These are phyloP conservation scores for Ascochyta koolunga DNA, from an alignment of 2,329 filamentous ascomycete species.

Conservation along the genomic window DNA sequence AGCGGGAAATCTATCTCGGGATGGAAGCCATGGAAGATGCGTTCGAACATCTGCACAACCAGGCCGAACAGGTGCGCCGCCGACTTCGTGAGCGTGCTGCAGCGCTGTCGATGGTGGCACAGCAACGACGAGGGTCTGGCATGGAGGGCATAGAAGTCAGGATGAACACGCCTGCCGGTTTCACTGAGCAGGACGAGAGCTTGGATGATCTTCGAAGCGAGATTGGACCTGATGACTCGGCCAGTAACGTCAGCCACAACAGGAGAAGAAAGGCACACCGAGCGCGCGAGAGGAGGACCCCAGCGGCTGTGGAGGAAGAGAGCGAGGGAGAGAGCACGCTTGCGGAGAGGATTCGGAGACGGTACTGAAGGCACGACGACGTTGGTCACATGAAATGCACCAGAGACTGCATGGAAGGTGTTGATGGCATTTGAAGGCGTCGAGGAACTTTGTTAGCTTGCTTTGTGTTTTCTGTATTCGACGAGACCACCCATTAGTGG, in stretches of 20 bases:
- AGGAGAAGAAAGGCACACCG: conserved; percentile 70
- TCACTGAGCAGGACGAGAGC: conserved; percentile 40
- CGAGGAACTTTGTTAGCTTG: not conserved
- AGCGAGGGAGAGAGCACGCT: conserved; percentile 36
- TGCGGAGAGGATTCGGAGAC: conserved; percentile 37
- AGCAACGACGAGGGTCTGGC: conserved; percentile 59
- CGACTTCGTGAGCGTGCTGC: conserved; percentile 82
- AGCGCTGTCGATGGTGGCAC: conserved; percentile 71
- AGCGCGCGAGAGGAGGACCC: conserved; percentile 71
- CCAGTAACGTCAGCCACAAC: conserved; percentile 79
- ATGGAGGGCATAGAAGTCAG: conserved; percentile 50
- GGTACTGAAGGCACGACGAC: conserved; percentile 21
- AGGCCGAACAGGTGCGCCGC: conserved; percentile 79
- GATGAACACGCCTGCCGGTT: conserved; percentile 56
- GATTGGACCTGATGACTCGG: conserved; percentile 78
- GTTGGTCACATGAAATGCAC: not conserved
- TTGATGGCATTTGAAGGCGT: conserved; percentile 1
- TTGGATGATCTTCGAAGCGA: conserved; percentile 52
- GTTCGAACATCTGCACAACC: conserved; percentile 87
- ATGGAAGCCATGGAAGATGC: conserved; percentile 96
- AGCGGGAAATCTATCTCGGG: conserved; percentile 88
- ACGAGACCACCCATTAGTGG: conserved; percentile 11
- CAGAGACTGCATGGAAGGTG: not conserved
- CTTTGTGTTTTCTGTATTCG: conserved; percentile 3
- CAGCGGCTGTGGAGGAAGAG: conserved; percentile 70